Evolutionary conservation across 2,329 filamentous ascomycete species (phyloP), one percentile per base, ranked within the genome.

Genomic region (Hypoxylon sp.): DNA sequence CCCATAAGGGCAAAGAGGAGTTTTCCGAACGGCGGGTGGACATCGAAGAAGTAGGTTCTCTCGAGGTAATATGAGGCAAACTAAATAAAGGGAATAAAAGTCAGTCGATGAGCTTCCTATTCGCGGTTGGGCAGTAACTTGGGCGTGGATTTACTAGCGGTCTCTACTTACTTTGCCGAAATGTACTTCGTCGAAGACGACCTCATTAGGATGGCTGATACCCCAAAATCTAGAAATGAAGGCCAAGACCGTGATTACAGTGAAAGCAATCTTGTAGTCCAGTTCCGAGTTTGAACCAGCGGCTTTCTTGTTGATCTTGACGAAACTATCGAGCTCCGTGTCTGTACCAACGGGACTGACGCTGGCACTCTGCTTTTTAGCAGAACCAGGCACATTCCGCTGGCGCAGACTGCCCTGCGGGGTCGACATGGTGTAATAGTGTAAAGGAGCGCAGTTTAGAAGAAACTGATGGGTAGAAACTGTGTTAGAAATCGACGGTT

Each of bases 21-120:
- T 86, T 99, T 99, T 81, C 93, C 96, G 76, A 99, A 97, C 14
- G 96, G 96, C 74, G 96, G 96, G 81, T 99, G 96, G 61, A 99
- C 96, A 84, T 99, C 96, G 90, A 99, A 99, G 87, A 99, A 99
- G 85, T 98, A 99, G 70, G 94, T 98, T 76, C 94, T 92, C 84
- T 98, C 91, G 75, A 99, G 91, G 81, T 99, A 99, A 79, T 90
- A 91, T 9, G 90, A 92, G 62, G 90, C 90, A 78, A 92, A 92
- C 90, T 92, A 74, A 24, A 64, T 14, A 8, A 73, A 73, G 70
- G 47, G 58, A 65, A 61, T 47, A 57, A 31, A 17, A 51, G 53
- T 61, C 44, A 69, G 59, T 51, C 47, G 59, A 64, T 26, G 54
- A 76, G 5, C 35, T 59, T 37, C 53, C 26, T 39, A 50, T 31